phyloP scores from a whole-genome alignment of 2,329 filamentous ascomycete species.

The Pseudogymnoascus sp. region DNA sequence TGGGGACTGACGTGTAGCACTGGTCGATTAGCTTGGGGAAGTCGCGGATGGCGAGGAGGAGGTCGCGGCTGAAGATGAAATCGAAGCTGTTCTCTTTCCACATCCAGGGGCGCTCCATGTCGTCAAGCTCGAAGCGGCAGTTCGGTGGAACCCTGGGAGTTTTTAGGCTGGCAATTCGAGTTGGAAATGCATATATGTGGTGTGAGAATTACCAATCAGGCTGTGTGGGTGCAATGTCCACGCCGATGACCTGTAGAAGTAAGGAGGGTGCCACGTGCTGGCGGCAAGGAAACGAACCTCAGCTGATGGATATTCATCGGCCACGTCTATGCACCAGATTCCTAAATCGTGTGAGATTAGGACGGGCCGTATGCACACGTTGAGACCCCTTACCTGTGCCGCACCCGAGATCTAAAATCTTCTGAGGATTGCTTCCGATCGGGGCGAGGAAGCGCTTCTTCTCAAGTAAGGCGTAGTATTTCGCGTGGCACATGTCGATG shows the following conservation, averaged over 20 bases:
- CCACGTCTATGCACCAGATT: constrained; percentile 10
- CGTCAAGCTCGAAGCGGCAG: constrained; percentile 26
- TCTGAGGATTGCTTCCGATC: constrained; percentile 20
- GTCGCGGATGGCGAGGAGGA: constrained; percentile 12
- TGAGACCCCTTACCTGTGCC: constrained; percentile 27
- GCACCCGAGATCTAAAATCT: constrained; percentile 33
- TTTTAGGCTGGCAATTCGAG: neutral
- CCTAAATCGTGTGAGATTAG: neutral
- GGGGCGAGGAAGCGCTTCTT: constrained; percentile 15
- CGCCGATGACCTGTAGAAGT: constrained; percentile 8
- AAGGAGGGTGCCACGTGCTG: neutral
- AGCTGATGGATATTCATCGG: constrained; percentile 11
- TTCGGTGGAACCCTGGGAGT: constrained; percentile 17
- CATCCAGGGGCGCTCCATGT: constrained; percentile 23
- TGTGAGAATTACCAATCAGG: constrained; percentile 9
- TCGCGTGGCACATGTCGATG: constrained; percentile 18
- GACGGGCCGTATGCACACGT: neutral
- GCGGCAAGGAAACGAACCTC: neutral
- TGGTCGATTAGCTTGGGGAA: constrained; percentile 13
- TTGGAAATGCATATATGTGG: neutral
- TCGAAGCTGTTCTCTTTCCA: constrained; percentile 10
- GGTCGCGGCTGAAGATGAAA: constrained; percentile 8
- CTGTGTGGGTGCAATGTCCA: constrained; percentile 13
- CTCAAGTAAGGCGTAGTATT: constrained; percentile 15
- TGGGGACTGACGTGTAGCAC: constrained; percentile 10